These are phyloP conservation scores for Nymphaea colorata DNA, from an alignment of 164 flowering plant genomes.

Conservation along the genomic window DNA sequence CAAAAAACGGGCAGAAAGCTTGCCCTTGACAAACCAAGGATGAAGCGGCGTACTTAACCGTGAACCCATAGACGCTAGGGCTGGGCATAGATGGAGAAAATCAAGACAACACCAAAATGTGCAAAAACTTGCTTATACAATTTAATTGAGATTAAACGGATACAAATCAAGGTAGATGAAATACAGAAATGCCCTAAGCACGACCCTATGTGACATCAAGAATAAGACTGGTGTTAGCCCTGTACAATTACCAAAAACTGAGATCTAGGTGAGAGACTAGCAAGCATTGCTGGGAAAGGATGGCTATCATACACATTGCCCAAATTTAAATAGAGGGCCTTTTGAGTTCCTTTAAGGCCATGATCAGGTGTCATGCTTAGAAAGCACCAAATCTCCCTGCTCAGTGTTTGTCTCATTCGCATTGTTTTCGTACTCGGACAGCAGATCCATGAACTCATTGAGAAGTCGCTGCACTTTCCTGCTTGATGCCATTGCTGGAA, in stretches of 20 bases:
- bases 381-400: not conserved
- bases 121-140: not conserved
- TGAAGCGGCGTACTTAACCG: too few relatives aligned
- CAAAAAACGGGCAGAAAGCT: too few relatives aligned
- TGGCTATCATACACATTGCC: not conserved
- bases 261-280: not conserved
- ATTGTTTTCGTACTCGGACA: slow-evolving; percentile 65
- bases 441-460: slow-evolving; percentile 87
- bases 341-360: not conserved
- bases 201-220: not conserved
- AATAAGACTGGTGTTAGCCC: not conserved
- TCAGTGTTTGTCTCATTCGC: slow-evolving; percentile 19
- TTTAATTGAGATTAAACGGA: not conserved
- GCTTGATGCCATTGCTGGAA: slow-evolving; percentile 97
- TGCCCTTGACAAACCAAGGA: too few relatives aligned
- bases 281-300: not conserved
- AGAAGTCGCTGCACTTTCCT: slow-evolving; percentile 89
- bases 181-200: not conserved
- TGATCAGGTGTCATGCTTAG: not conserved
- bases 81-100: too few relatives aligned
- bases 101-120: too few relatives aligned
- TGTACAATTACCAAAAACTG: not conserved
- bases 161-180: not conserved
- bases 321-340: not conserved
- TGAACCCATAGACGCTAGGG: too few relatives aligned